Evolutionary conservation across 306 rosid species (phyloP), one percentile per base, ranked within the genome.

Genomic region (Canavalia gladiata): DNA sequence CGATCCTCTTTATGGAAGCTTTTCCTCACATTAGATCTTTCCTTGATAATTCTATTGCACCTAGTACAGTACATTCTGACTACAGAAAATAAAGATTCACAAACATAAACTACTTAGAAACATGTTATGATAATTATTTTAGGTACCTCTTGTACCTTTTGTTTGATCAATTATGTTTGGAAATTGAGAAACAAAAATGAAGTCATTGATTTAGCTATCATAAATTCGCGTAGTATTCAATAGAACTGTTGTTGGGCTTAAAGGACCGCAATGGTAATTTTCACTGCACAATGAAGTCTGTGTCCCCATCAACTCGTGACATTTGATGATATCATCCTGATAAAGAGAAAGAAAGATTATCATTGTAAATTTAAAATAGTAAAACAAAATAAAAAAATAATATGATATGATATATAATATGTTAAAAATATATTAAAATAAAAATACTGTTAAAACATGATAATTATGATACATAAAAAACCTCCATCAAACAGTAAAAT

Each of bases 191-290:
- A 64, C 13, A 41, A n/a, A 41, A 30, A 65, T 1, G 50, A 41
- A 65, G 34, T 39, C 11, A 18, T n/a, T 41, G 71, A 18, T n/a
- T 41, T 41, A 65, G 51, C 71, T 7, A 65, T 65, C 34, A 41
- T 41, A 65, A 41, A 6, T 64, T 47, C 31, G 30, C 33, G 25
- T 60, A 1, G 68, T 33, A 5, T 64, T 64, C 12, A 39, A 64
- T 8, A 41, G 71, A 6, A 65, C 71, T 65, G 71, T 65, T 65
- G 71, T 65, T n/a, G 71, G 71, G 13, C 71, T 65, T 18, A 65
- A 41, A 41, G 50, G 34, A 11, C 51, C 39, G 1, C 18, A 4
- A 25, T 18, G 51, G 34, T 41, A 6, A 41, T 65, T 65, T 41
- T 18, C 71, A 65, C 33, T 7, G 1, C 71, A 65, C 33, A 39